Evolutionary conservation across 1,139 yeast genomes (phyloP), one percentile per base, ranked within the genome.

Genomic region (Blastobotrys apis): DNA sequence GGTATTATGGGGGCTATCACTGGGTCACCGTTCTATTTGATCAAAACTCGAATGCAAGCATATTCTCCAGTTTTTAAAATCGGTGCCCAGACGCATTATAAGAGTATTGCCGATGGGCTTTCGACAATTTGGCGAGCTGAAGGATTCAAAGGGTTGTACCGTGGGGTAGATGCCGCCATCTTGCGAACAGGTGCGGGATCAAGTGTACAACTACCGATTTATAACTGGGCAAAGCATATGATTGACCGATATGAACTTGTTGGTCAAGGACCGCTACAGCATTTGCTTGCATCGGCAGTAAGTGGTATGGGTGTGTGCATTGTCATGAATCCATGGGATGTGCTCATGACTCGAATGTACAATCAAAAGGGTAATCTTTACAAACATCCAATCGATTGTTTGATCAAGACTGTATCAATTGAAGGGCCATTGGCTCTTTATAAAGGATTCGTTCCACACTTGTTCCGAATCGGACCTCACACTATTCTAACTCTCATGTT

Each of bases 251-350:
- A 79, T 49, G 68, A 78, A 41, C 59, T 80, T 13, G 68, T 76
- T 45, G 69, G 72, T 6, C 81, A 83, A 45, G 84, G 94, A 2
- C 76, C 94, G 4, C 69, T 74, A 1, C 71, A 84, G 52, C 96
- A 88, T 64, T 73, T 92, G 53, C 55, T 76, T 12, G 79, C 97
- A 1, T 81, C 94, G 30, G 78, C 94, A 1, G 70, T 76, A 53
- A 83, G 96, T 5, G 98, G 98, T 37, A 66, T 88, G 41, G 97
- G 95, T 53, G 97, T 92, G 25, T 92, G 94, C 44, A 73, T 90
- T 29, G 96, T 86, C 32, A 90, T 94, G 97, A 90, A 88, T 63
- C 97, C 97, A 15, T 87, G 95, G 80, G 98, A 92, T 64, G 97
- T 92, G 44, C 77, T 92, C 44, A 72, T 92, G 67, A 92, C 98